These are phyloP conservation scores for Metarhizium sp. DNA, from an alignment of 2,329 filamentous ascomycete species.

Conservation along the genomic window DNA sequence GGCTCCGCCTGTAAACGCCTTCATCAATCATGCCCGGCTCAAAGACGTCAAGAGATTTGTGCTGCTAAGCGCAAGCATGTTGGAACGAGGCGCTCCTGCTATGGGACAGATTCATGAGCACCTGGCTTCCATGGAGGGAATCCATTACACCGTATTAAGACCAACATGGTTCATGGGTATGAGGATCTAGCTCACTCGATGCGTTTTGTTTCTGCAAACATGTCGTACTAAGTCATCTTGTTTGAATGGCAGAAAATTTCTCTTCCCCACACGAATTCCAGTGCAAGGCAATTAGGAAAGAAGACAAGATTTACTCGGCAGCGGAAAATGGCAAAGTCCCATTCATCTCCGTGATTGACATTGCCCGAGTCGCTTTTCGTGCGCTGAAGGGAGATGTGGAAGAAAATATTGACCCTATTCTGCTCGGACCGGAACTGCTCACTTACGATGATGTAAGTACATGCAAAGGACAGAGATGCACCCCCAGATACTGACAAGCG, in stretches of 20 bases:
- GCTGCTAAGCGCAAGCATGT: conserved; percentile 1
- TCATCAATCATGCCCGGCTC: background rate
- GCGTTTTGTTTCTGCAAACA: too few species aligned
- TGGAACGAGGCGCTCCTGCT: background rate
- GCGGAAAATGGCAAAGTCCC: background rate
- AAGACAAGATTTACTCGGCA: background rate
- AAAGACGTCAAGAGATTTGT: background rate
- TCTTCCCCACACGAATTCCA: too few species aligned
- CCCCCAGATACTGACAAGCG: too few species aligned
- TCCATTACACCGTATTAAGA: too few species aligned
- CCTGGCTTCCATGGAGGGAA: background rate
- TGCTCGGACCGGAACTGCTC: too few species aligned
- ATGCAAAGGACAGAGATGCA: too few species aligned
- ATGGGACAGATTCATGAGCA: conserved; percentile 1
- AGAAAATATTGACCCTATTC: background rate
- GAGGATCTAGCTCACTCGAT: too few species aligned
- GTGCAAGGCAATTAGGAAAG: background rate
- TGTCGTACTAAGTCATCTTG: too few species aligned
- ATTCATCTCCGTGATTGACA: background rate
- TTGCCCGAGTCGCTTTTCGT: conserved; percentile 1
- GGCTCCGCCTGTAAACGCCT: background rate
- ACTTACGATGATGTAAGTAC: too few species aligned
- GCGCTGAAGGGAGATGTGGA: background rate
- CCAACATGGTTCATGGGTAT: too few species aligned
- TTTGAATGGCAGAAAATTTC: too few species aligned